A percentile compares a stretch with the other conserved stretches of the same genome.
These are phyloP conservation scores for Pythium aquatile DNA, from an alignment of 352 stramenopile species.

Conservation along the genomic window DNA sequence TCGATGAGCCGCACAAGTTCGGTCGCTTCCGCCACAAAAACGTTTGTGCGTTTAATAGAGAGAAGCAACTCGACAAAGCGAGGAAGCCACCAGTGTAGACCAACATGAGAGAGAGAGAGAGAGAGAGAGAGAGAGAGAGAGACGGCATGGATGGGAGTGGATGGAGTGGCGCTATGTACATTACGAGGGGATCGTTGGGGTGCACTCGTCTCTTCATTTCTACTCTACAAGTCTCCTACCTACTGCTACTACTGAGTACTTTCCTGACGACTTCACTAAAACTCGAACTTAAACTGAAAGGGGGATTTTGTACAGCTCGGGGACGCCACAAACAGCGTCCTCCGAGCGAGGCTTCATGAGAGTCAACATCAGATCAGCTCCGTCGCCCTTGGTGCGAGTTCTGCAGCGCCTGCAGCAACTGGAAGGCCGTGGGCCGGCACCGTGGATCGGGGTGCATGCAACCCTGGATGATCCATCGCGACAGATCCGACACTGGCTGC, in stretches of 20 bases:
- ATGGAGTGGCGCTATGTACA: not conserved
- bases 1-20: slow-evolving; percentile 62
- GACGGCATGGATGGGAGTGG: not conserved
- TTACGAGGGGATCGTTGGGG: not conserved
- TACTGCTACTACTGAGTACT: slow-evolving; percentile 19
- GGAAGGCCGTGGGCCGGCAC: slow-evolving; percentile 56
- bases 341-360: not conserved
- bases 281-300: slow-evolving; percentile 10
- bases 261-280: slow-evolving; percentile 6
- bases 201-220: slow-evolving; percentile 14
- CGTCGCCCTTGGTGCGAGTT: slow-evolving; percentile 24
- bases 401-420: slow-evolving; percentile 59
- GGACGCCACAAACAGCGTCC: not conserved
- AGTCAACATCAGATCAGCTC: slow-evolving; percentile 1
- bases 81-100: not conserved
- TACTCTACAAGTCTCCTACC: slow-evolving; percentile 27
- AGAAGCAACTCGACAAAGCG: slow-evolving; percentile 10
- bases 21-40: slow-evolving; percentile 40
- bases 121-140: not conserved
- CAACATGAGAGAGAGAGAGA: not conserved
- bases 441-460: slow-evolving; percentile 66
- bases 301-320: slow-evolving; percentile 40
- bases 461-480: slow-evolving; percentile 64
- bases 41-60: slow-evolving; percentile 50
- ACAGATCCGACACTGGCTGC: slow-evolving; percentile 48